Evolutionary conservation across 768 basidiomycete genomes (phyloP), one percentile per base, ranked within the genome.

Genomic region (Tricholomella constricta): DNA sequence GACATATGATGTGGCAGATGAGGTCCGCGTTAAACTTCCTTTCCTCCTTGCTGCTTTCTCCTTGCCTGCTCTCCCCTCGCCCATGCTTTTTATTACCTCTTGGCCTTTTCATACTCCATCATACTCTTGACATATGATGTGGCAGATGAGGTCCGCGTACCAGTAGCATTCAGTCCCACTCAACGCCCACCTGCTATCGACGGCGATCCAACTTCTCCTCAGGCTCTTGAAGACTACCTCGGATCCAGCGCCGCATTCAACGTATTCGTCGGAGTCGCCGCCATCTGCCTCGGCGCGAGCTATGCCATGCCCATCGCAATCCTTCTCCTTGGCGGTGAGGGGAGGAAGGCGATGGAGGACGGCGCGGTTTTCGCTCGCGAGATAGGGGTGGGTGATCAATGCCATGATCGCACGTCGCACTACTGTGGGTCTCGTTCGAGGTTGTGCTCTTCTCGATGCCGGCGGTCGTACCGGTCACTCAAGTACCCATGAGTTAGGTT

Each of bases 391-490:
- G 26, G 20, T 67, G 36, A 68, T 84, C 7, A 87, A 88, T 64
- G 59, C 64, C 9, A n/a, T n/a, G n/a, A n/a, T n/a, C n/a, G n/a
- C n/a, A n/a, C n/a, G 60, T 78, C 15, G 80, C 84, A 4, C 73
- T 87, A 9, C 44, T 79, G n/a, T 87, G 86, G 86, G 71, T 80
- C 51, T 41, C 67, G 45, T 83, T 88, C 46, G 79, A 84, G 62
- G 80, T 84, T 37, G 79, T 86, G 27, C 62, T 88, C 55, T 87
- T 86, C 61, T 85, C 83, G 20, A 86, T 88, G 84, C 85, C 84
- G 6, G 80, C 82, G 6, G 74, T 77, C 34, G 69, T 86, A 4
- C 85, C 85, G 4, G 82, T 80, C 34, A 80, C 78, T 5, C 56
- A 55, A 50, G 69, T 67, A 1, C 70, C 80, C 5, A 85, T 85